A percentile compares a stretch with the other conserved stretches of the same genome.
Conservation (phyloP, 306 rosid genomes). For the Astragalus glycyphyllos region DNA sequence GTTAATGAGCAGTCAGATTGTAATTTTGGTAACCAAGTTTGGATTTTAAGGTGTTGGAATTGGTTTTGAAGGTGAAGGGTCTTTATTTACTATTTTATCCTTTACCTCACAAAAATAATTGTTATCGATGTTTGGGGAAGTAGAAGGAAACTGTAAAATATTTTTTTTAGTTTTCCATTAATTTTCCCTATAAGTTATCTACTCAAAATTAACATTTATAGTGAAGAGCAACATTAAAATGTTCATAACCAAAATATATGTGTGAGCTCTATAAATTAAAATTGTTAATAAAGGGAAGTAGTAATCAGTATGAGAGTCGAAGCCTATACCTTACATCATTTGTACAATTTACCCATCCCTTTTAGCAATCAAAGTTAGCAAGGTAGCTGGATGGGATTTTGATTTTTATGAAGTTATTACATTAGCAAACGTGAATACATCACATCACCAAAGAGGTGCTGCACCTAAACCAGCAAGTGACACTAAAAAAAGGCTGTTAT, state of each 20-base stretch:
- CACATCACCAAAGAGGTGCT: neutral
- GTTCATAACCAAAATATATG: neutral
- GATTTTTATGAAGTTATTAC: neutral
- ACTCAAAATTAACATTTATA: neutral
- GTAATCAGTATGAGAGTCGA: neutral
- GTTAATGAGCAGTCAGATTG: neutral
- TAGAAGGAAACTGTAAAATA: neutral
- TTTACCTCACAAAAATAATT: too few relatives aligned
- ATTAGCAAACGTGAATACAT: conserved; percentile 7
- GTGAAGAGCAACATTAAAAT: neutral
- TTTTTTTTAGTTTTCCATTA: neutral
- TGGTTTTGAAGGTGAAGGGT: too few relatives aligned
- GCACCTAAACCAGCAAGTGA: conserved; percentile 9
- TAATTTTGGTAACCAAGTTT: neutral
- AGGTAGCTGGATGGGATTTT: neutral
- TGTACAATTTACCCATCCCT: neutral
- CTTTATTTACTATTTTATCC: too few relatives aligned
- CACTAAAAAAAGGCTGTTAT: neutral
- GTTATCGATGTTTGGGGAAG: neutral
- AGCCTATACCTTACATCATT: neutral
- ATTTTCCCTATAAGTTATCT: neutral
- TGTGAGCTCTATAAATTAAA: neutral
- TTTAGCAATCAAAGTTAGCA: neutral
- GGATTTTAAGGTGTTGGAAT: too few relatives aligned
- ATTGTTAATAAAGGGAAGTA: neutral